phyloP scores from a whole-genome alignment of 306 rosid species.

The Phaseolus lunatus region DNA sequence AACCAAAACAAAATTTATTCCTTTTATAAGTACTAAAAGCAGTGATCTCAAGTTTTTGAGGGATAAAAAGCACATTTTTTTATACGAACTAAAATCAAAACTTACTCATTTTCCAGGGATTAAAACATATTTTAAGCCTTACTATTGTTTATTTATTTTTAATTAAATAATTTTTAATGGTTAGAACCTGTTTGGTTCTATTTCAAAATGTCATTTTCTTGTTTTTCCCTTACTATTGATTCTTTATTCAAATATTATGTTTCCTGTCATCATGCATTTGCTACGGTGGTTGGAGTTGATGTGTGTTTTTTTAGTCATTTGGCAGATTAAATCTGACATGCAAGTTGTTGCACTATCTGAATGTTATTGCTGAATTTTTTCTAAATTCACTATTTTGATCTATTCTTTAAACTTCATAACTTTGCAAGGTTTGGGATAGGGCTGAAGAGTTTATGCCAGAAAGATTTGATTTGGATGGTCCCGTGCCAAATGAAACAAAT shows the following conservation, averaged over 20 bases:
- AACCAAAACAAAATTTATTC: too few species aligned
- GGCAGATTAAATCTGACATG: slow-evolving; percentile 25
- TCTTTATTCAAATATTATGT: slow-evolving; percentile 15
- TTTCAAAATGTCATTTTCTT: slow-evolving; percentile 12
- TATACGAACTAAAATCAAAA: too few species aligned
- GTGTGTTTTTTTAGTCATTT: not conserved
- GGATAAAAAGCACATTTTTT: too few species aligned
- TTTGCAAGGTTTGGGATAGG: slow-evolving; percentile 86
- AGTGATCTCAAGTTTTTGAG: too few species aligned
- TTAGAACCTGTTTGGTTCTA: slow-evolving; percentile 11
- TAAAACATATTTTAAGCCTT: too few species aligned
- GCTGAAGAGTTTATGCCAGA: slow-evolving; percentile 94
- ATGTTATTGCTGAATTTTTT: slow-evolving; percentile 18
- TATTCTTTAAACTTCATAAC: slow-evolving; percentile 39
- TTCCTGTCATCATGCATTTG: not conserved
- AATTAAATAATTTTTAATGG: slow-evolving; percentile 1
- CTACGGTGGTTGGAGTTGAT: not conserved
- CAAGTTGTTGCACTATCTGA: not conserved
- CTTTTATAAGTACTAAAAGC: too few species aligned
- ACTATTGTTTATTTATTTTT: not conserved
- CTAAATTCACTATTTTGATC: slow-evolving; percentile 37
- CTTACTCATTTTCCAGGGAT: too few species aligned
- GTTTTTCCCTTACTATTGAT: slow-evolving; percentile 20
- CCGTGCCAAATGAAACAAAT: slow-evolving; percentile 84
- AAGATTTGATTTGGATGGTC: slow-evolving; percentile 84